Evolutionary conservation across 331 rosid species (phyloP).

Genomic region (Quercus tomentella): DNA sequence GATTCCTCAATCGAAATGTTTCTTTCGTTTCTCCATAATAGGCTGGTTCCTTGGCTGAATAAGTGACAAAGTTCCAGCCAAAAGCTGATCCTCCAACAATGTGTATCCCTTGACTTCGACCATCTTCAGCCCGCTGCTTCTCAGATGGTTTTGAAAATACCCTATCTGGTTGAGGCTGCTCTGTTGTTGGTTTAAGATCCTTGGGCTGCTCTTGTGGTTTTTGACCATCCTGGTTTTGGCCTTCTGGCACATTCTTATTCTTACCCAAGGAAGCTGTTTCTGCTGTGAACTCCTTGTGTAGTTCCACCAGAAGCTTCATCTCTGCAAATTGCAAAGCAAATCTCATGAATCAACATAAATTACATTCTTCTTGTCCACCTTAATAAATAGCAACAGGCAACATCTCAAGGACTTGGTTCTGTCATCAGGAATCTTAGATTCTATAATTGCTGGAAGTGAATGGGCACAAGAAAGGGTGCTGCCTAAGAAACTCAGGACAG

Average conservation of each 20-base stretch:
- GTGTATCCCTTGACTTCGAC: conserved; percentile 40
- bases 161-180: conserved; percentile 23
- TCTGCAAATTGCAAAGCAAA: conserved; percentile 40
- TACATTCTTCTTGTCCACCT: background rate
- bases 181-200: background rate
- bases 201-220: conserved; percentile 17
- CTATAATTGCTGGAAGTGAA: background rate
- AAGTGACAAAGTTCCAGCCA: conserved; percentile 78
- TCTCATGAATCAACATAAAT: conserved; percentile 9
- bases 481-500: background rate
- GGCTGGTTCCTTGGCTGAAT: conserved; percentile 42
- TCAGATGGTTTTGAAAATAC: conserved; percentile 18
- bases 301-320: conserved; percentile 43
- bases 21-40: conserved; percentile 68
- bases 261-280: conserved; percentile 22
- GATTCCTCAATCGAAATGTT: conserved; percentile 30
- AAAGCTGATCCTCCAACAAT: conserved; percentile 75
- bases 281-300: conserved; percentile 26
- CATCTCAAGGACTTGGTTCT: background rate
- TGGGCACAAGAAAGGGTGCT: background rate
- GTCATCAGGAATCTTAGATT: background rate
- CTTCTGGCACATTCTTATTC: conserved; percentile 15
- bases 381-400: background rate
- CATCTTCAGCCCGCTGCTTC: conserved; percentile 32
- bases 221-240: conserved; percentile 19